These are phyloP conservation scores for Crepidotus variabilis DNA, from an alignment of 768 basidiomycete species.

Conservation along the genomic window DNA sequence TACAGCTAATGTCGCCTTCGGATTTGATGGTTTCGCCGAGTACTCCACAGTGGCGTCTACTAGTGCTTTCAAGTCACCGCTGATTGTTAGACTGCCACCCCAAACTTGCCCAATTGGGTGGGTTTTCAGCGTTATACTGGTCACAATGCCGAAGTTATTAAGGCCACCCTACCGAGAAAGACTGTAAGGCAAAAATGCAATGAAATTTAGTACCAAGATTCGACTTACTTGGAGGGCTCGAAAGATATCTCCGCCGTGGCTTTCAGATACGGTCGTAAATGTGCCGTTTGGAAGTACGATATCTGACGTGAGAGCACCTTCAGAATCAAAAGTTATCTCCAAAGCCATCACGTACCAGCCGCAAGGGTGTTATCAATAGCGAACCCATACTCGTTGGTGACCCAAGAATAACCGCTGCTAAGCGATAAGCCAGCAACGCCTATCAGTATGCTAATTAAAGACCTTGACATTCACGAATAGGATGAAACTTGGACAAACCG, in stretches of 20 bases:
- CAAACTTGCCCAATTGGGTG: conserved; percentile 3
- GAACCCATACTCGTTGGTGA: not conserved
- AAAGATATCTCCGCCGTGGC: not conserved
- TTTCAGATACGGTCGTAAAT: not conserved
- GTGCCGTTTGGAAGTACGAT: not conserved
- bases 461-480: not conserved
- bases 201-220: not conserved
- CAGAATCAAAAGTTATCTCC: not conserved
- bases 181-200: not conserved
- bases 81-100: not conserved
- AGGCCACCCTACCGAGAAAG: conserved; percentile 44
- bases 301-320: not conserved
- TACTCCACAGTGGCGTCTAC: not conserved
- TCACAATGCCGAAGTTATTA: conserved; percentile 49
- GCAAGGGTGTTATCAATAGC: not conserved
- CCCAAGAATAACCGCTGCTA: not conserved
- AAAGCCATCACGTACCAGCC: not conserved
- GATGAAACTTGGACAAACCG: not conserved
- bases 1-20: not conserved
- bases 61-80: not conserved
- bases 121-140: conserved; percentile 1
- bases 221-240: not conserved
- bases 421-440: not conserved
- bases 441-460: not conserved
- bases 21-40: not conserved